Base-by-base conservation (phyloP, 257 asterid genomes). In the Rauvolfia tetraphylla region DNA sequence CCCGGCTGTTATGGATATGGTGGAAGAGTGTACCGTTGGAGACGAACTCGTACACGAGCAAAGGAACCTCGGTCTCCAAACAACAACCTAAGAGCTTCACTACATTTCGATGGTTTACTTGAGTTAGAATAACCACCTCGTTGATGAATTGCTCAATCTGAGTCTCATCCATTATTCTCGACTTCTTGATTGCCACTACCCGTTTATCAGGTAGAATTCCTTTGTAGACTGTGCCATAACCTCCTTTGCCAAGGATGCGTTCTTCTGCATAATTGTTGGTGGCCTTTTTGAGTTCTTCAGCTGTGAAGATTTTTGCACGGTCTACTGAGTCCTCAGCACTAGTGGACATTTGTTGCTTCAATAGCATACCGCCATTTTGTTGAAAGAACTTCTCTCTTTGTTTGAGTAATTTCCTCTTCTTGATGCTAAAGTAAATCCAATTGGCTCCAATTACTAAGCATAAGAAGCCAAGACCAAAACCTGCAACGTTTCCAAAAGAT, bases 111-210 rank as follows among this genome's bases (percentile, higher is more conserved):
- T 89, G 95, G 51, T 88, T 87, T 46, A 91, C 75, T 56, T 89
- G 90, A 22, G 96, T 82, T 61, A 89, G 76, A 71, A 91, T 88
- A 27, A 86, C 72, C 34, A 90, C 89, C 83, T 87, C 96, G 53
- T 90, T 91, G 62, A 91, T 89, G 85, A 91, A 91, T 76, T 81
- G 84, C 69, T 89, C 92, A n/a, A 91, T 84, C 29, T 88, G 91
- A 27, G 44, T 74, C 51, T 86, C 82, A 1, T 89, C 91, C 85
- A 89, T 83, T 2, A 85, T 18, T 42, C 77, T 81, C 0, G 91
- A 87, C 74, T 86, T 89, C 38, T 89, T 91, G 3, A 91, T 76
- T 2, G 96, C 93, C 2, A 90, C 91, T 0, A 83, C 61, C 34
- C 49, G 84, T 1, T 81, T 74, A 46, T 89, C 84, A 0, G 36